These are phyloP conservation scores for Physocladia obscura DNA, from an alignment of 192 early-diverging fungal genomes.

Conservation along the genomic window DNA sequence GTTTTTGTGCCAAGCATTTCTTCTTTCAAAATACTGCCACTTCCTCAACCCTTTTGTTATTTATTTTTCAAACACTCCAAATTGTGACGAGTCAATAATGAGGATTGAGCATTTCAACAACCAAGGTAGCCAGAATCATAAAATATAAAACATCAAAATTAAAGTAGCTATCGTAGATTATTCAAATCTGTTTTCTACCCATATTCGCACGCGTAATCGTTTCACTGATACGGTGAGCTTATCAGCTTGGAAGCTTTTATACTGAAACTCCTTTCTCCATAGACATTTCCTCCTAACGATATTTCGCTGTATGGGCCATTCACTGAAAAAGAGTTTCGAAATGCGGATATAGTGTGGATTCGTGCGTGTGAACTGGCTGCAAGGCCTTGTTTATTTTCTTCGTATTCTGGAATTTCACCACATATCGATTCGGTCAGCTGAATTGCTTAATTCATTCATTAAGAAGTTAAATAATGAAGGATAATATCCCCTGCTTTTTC, in stretches of 20 bases:
- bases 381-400: conserved; percentile 19
- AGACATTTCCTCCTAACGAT: conserved; percentile 17
- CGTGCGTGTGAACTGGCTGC: conserved; percentile 26
- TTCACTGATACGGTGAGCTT: conserved; percentile 27
- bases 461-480: not conserved
- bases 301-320: conserved; percentile 1
- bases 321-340: not conserved
- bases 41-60: too few species aligned
- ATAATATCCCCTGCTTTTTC: not conserved
- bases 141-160: too few species aligned
- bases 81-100: too few species aligned
- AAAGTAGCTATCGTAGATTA: conserved; percentile 35
- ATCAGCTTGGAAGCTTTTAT: not conserved
- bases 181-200: conserved; percentile 20
- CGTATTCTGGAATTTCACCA: not conserved
- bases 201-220: conserved; percentile 9
- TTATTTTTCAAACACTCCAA: too few species aligned
- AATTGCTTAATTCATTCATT: not conserved
- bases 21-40: too few species aligned
- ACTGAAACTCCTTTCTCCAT: not conserved
- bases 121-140: too few species aligned
- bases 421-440: conserved; percentile 8
- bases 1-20: too few species aligned
- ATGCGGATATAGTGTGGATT: conserved; percentile 28
- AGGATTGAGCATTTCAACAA: too few species aligned